Evolutionary conservation across 163 green algal species (phyloP).

Genomic region (Scenedesmus sp.): DNA sequence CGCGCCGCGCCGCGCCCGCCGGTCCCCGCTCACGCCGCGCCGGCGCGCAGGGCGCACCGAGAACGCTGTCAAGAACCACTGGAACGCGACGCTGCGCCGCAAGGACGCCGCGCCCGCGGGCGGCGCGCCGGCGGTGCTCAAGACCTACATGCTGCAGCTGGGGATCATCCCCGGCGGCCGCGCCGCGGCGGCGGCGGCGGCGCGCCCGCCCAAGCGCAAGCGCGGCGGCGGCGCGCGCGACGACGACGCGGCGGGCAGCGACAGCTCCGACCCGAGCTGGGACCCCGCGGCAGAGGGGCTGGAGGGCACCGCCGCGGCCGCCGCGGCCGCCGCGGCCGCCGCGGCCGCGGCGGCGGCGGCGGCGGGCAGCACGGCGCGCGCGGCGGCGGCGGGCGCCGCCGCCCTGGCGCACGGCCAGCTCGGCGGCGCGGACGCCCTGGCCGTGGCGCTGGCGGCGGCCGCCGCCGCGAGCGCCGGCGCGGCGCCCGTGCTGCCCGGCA

Average conservation of each 20-base stretch:
- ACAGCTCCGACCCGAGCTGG: constrained; percentile 25
- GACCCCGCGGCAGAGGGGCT: constrained; percentile 13
- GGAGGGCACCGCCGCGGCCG: constrained; percentile 3
- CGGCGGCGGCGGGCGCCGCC: too few relatives aligned
- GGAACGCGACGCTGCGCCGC: constrained; percentile 53
- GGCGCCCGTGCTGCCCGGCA: too few relatives aligned
- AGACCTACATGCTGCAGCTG: constrained; percentile 43
- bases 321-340: not conserved
- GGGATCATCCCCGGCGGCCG: constrained; percentile 9
- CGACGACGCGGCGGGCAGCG: not conserved
- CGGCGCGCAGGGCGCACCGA: constrained; percentile 35
- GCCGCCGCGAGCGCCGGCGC: too few relatives aligned
- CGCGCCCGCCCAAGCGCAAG: constrained; percentile 20
- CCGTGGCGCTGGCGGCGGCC: too few relatives aligned
- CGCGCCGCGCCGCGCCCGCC: too few relatives aligned
- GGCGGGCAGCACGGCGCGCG: not conserved
- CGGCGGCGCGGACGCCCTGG: too few relatives aligned
- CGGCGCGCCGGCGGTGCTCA: constrained; percentile 25
- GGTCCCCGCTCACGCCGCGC: too few relatives aligned
- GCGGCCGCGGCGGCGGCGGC: not conserved
- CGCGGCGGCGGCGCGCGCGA: constrained; percentile 13
- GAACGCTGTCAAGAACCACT: constrained; percentile 48
- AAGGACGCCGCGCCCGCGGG: constrained; percentile 20
- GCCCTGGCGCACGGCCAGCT: too few relatives aligned
- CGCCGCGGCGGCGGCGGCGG: not conserved